Evolutionary conservation across 2,329 filamentous ascomycete species (phyloP), one percentile per base, ranked within the genome.

Genomic region (Ophiostoma montium): DNA sequence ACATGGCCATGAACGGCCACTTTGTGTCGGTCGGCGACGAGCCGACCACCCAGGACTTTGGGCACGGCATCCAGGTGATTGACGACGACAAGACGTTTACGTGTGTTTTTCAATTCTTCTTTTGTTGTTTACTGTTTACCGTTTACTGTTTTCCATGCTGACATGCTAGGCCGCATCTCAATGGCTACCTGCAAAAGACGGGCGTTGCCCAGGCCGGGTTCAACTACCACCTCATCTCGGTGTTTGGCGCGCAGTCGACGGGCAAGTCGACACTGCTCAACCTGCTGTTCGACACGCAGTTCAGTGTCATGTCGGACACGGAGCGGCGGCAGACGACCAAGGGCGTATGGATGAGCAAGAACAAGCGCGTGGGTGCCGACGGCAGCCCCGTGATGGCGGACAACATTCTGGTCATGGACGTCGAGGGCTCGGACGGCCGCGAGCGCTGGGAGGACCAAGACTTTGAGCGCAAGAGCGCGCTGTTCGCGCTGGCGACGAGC

Each of bases 291-390:
- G 86, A 87, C 55, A 98, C 92, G 57, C 76, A 89, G 50, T 98
- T 98, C 70, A 90, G 87, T 57, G 90, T 98, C 63, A 98, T 98
- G 92, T 86, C 87, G 59, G 92, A 98, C 73, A 75, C 80, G 54
- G 88, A 95, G 65, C 80, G 92, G 56, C 82, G 88, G 54, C 92
- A 98, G 73, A 98, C 92, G 0, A 98, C 92, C 41, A 98, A 96
- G 72, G 92, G 92, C 62, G 98, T 98, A 63, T 98, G 92, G 92
- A 84, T 98, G 83, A 94, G 89, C 56, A 94, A 95, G 71, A 96
- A 96, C 68, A 95, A 94, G 71, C 73, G 74, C 57, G 30, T n/a
- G 11, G 66, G 69, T 47, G 65, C 67, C 55, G 67, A 65, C 45
- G 67, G 68, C 56, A 71, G 71, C 55, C 11, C 42, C n/a, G 42